A percentile compares a stretch with the other conserved stretches of the same genome.
phyloP scores from a whole-genome alignment of 805 yeast genomes.

The Lipomyces spencermartinsiae region DNA sequence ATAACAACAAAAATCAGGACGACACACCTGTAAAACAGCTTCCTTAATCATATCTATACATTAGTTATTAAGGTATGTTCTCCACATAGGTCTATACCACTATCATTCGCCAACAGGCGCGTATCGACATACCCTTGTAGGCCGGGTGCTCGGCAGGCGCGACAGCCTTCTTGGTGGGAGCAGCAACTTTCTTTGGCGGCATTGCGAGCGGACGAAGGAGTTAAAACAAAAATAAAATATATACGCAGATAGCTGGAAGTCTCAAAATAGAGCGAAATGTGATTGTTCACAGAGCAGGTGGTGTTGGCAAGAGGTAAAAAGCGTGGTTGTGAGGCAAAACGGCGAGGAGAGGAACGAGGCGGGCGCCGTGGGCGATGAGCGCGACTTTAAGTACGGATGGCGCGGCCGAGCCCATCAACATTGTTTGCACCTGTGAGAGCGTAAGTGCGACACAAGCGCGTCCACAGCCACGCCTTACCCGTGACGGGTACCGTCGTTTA shows the following conservation, averaged over 20 bases:
- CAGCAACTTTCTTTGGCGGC: conserved; percentile 40
- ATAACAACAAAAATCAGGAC: conserved; percentile 5
- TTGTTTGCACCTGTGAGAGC: not conserved
- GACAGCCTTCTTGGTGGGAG: conserved; percentile 41
- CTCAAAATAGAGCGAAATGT: not conserved
- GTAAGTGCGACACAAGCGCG: not conserved
- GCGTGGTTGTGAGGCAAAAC: not conserved
- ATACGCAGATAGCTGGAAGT: not conserved
- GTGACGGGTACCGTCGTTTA: not conserved
- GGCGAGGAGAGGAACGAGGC: not conserved
- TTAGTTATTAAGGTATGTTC: conserved; percentile 36
- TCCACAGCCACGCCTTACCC: not conserved
- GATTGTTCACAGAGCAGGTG: not conserved
- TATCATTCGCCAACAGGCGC: not conserved
- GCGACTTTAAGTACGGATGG: conserved; percentile 8
- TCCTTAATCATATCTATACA: conserved; percentile 64
- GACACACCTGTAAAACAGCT: conserved; percentile 54
- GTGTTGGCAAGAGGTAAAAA: not conserved
- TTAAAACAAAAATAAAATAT: conserved; percentile 1
- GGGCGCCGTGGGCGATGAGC: conserved; percentile 17
- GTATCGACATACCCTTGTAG: conserved; percentile 48
- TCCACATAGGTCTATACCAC: not conserved
- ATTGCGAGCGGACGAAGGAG: conserved; percentile 18
- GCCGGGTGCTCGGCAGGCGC: conserved; percentile 45
- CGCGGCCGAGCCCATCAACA: conserved; percentile 10